phyloP scores from a whole-genome alignment of 2,329 filamentous ascomycete genomes.

The Sclerotinia subarctica region DNA sequence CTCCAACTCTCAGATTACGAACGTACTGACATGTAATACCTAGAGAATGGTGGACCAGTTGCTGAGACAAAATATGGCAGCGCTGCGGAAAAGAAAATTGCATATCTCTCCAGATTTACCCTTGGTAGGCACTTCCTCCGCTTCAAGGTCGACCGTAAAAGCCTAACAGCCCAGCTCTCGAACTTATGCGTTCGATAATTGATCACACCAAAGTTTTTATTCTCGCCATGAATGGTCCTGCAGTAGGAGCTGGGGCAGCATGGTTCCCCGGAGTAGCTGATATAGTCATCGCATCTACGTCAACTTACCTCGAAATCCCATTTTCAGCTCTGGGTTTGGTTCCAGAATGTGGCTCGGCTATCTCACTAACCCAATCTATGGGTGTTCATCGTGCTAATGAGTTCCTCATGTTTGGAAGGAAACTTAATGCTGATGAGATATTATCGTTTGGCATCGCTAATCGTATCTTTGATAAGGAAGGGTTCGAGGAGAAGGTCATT shows the following conservation, averaged over 20 bases:
- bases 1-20: no score
- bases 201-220: conserved; percentile 51
- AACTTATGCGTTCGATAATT: conserved; percentile 46
- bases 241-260: conserved; percentile 48
- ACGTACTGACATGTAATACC: neutral
- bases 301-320: conserved; percentile 48
- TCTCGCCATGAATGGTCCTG: conserved; percentile 50
- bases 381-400: conserved; percentile 51
- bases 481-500: conserved; percentile 44
- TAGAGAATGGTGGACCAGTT: conserved; percentile 20
- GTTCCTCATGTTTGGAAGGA: conserved; percentile 51
- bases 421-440: conserved; percentile 44
- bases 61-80: conserved; percentile 23
- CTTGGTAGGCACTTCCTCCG: conserved; percentile 22
- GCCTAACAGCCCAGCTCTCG: conserved; percentile 23
- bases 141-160: neutral
- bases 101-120: conserved; percentile 28
- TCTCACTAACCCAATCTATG: conserved; percentile 47
- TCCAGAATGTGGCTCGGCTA: conserved; percentile 48
- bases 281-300: conserved; percentile 46
- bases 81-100: conserved; percentile 33
- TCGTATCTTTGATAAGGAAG: conserved; percentile 43
- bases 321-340: conserved; percentile 49
- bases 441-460: conserved; percentile 47
- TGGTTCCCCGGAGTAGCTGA: conserved; percentile 51